These are phyloP conservation scores for Aaosphaeria pasadenensis DNA, from an alignment of 2,329 filamentous ascomycete genomes.

Conservation along the genomic window DNA sequence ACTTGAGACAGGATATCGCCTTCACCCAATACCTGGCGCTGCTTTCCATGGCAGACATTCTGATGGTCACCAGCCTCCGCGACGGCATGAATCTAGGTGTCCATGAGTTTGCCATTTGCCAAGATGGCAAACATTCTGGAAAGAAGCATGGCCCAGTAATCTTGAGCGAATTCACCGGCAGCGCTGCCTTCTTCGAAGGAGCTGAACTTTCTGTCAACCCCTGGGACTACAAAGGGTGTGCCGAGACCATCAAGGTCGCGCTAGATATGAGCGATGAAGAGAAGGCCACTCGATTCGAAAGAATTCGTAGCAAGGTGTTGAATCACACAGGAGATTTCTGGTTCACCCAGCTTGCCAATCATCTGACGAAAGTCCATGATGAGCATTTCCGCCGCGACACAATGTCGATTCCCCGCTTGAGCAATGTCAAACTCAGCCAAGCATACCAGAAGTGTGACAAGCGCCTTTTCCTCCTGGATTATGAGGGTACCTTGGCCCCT, in stretches of 20 bases:
- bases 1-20: constrained; percentile 90
- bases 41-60: constrained; percentile 80
- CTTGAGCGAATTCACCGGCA: constrained; percentile 92
- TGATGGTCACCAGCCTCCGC: constrained; percentile 93
- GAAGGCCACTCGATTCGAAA: constrained; percentile 70
- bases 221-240: constrained; percentile 89
- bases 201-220: constrained; percentile 86
- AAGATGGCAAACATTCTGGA: constrained; percentile 70
- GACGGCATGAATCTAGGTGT: constrained; percentile 97
- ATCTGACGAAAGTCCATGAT: constrained; percentile 72
- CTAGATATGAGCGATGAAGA: constrained; percentile 77
- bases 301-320: constrained; percentile 69
- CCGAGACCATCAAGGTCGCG: constrained; percentile 78
- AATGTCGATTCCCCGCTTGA: constrained; percentile 81
- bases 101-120: constrained; percentile 90
- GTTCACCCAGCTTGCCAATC: constrained; percentile 72
- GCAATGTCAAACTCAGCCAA: constrained; percentile 60
- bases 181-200: constrained; percentile 77
- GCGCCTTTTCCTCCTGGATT: constrained; percentile 86
- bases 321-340: constrained; percentile 82
- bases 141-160: constrained; percentile 89
- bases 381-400: constrained; percentile 84
- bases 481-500: constrained; percentile 86
- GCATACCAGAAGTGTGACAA: constrained; percentile 65
- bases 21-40: constrained; percentile 92